phyloP scores from a whole-genome alignment of 257 asterid genomes.

The Apocynum venetum region DNA sequence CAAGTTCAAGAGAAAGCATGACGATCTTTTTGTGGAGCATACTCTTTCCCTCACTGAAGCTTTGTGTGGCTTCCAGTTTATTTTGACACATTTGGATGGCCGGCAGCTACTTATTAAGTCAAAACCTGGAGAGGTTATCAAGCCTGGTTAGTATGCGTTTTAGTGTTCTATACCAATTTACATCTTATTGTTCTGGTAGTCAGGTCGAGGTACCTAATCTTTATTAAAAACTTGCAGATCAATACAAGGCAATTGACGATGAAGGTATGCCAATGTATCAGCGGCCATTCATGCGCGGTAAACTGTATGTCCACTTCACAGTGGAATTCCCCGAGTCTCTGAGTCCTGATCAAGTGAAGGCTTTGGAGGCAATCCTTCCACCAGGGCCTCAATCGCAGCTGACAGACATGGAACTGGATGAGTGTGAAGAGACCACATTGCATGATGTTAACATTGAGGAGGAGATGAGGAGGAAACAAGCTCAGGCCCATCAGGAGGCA shows the following conservation, averaged over 20 bases:
- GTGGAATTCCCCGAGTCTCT: conserved; percentile 61
- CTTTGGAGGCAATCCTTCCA: conserved; percentile 44
- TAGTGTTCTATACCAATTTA: too few species aligned
- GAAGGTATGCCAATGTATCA: conserved; percentile 69
- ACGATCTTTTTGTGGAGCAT: conserved; percentile 64
- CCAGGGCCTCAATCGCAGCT: conserved; percentile 37
- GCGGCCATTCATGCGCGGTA: conserved; percentile 67
- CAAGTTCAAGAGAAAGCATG: conserved; percentile 61
- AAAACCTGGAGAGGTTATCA: conserved; percentile 59
- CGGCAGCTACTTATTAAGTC: conserved; percentile 62
- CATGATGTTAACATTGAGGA: conserved; percentile 68
- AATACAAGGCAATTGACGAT: conserved; percentile 59
- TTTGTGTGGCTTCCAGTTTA: conserved; percentile 63
- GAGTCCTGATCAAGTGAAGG: conserved; percentile 40
- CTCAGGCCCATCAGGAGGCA: conserved; percentile 57
- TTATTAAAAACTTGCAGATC: conserved; percentile 25
- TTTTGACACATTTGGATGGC: conserved; percentile 54
- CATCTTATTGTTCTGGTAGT: too few species aligned
- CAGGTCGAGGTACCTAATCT: not conserved
- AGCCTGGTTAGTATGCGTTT: conserved; percentile 44
- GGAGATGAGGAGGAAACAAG: conserved; percentile 62
- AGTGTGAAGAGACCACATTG: conserved; percentile 71
- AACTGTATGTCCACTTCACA: conserved; percentile 47
- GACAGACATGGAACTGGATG: conserved; percentile 68
- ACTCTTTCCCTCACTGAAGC: conserved; percentile 55